Evolutionary conservation across 2,329 filamentous ascomycete species (phyloP).

Genomic region (Hyphodiscus sp.): DNA sequence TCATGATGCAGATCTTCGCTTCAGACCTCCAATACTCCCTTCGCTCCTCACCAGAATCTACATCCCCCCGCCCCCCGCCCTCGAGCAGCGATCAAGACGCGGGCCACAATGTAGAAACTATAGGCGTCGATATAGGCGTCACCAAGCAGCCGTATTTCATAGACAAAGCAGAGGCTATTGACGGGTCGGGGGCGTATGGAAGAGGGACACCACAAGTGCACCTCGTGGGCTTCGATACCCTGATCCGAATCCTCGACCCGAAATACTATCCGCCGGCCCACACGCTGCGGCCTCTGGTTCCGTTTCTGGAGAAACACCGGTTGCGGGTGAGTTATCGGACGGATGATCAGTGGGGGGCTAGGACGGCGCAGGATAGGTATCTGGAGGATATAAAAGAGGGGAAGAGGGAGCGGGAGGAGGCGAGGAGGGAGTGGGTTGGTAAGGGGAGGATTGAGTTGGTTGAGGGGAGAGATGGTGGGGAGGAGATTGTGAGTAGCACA

Average conservation of each 20-base stretch:
- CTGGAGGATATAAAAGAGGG: constrained; percentile 42
- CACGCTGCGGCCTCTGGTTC: constrained; percentile 50
- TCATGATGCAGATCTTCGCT: constrained; percentile 67
- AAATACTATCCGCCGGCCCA: constrained; percentile 57
- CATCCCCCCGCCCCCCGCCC: neutral
- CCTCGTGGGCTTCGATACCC: constrained; percentile 69
- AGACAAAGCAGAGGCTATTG: constrained; percentile 60
- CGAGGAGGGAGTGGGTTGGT: constrained; percentile 49
- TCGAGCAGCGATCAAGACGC: neutral
- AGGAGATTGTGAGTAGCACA: constrained; percentile 48
- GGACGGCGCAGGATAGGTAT: constrained; percentile 48
- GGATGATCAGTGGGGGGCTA: constrained; percentile 53
- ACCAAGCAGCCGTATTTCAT: constrained; percentile 69
- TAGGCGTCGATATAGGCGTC: constrained; percentile 55
- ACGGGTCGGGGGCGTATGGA: constrained; percentile 35
- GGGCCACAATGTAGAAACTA: neutral
- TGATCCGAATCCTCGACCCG: constrained; percentile 64
- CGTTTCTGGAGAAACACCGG: constrained; percentile 56
- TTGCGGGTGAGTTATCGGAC: constrained; percentile 59
- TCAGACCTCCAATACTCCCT: constrained; percentile 41
- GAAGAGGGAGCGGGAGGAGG: constrained; percentile 46
- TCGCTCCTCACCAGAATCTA: constrained; percentile 12
- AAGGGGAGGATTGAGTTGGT: constrained; percentile 50
- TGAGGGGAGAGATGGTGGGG: constrained; percentile 38
- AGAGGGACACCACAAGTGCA: constrained; percentile 50